Conservation (phyloP, 495 filamentous ascomycete species). For the Penicillium ucsense region DNA sequence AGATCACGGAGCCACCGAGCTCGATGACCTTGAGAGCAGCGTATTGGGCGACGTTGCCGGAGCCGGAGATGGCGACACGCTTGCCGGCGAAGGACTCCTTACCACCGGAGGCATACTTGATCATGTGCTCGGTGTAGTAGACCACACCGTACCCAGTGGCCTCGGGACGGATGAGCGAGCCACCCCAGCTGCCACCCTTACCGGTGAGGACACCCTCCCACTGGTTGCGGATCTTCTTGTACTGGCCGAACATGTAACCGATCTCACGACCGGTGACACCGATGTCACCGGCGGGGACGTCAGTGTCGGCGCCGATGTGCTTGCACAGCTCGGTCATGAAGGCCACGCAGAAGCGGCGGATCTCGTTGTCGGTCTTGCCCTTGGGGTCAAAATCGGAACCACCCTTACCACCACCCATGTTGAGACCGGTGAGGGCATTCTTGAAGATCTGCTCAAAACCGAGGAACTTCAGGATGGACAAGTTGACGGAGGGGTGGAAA, state of each 20-base stretch:
- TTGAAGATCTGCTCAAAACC: constrained; percentile 99
- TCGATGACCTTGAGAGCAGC: constrained; percentile 95
- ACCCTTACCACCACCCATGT: constrained; percentile 97
- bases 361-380: constrained; percentile 95
- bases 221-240: constrained; percentile 76
- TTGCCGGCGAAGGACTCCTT: constrained; percentile 84
- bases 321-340: constrained; percentile 94
- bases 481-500: constrained; percentile 93
- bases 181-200: constrained; percentile 90
- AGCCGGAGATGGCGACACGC: constrained; percentile 91
- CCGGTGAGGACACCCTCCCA: constrained; percentile 96
- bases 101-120: constrained; percentile 68
- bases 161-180: constrained; percentile 89
- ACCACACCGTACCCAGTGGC: constrained; percentile 95
- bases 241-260: constrained; percentile 91
- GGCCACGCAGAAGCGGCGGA: constrained; percentile 90
- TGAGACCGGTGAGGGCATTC: constrained; percentile 96
- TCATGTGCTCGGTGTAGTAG: constrained; percentile 98
- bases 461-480: constrained; percentile 96
- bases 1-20: constrained; percentile 85
- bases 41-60: constrained; percentile 97
- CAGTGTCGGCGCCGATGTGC: constrained; percentile 94
- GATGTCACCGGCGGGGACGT: constrained; percentile 85
- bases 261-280: constrained; percentile 93
- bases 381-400: constrained; percentile 99